These are phyloP conservation scores for Cyberlindnera saturnus DNA, from an alignment of 805 yeast genomes.

Conservation along the genomic window DNA sequence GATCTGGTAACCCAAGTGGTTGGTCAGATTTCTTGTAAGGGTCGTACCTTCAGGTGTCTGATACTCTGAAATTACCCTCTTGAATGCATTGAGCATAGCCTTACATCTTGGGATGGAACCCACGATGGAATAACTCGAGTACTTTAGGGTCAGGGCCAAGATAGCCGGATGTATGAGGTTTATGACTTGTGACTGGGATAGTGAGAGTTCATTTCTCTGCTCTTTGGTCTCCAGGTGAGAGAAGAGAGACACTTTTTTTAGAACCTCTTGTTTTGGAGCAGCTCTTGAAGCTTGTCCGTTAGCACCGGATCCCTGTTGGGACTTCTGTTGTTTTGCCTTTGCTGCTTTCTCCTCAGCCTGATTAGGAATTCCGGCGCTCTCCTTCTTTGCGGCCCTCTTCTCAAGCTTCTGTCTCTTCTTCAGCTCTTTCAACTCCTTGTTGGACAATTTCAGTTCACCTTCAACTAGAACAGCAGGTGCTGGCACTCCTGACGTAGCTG, in stretches of 20 bases:
- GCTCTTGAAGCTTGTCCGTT: constrained; percentile 1
- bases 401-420: constrained; percentile 90
- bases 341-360: constrained; percentile 29
- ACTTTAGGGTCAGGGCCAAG: constrained; percentile 68
- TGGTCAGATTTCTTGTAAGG: constrained; percentile 80
- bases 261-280: constrained; percentile 34
- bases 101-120: constrained; percentile 85
- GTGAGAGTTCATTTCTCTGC: constrained; percentile 45
- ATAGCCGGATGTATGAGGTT: constrained; percentile 80
- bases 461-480: constrained; percentile 3
- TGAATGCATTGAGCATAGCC: constrained; percentile 81
- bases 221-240: constrained; percentile 78
- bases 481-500: neutral
- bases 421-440: constrained; percentile 80
- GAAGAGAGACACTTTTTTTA: constrained; percentile 54
- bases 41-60: constrained; percentile 81
- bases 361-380: constrained; percentile 49
- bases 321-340: constrained; percentile 34
- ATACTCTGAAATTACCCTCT: constrained; percentile 72
- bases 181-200: constrained; percentile 18
- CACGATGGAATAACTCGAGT: constrained; percentile 77
- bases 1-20: constrained; percentile 85
- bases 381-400: constrained; percentile 83
- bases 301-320: constrained; percentile 32
- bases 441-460: constrained; percentile 39